These are phyloP conservation scores for Sinapis alba DNA, from an alignment of 441 rosid genomes.

Conservation along the genomic window DNA sequence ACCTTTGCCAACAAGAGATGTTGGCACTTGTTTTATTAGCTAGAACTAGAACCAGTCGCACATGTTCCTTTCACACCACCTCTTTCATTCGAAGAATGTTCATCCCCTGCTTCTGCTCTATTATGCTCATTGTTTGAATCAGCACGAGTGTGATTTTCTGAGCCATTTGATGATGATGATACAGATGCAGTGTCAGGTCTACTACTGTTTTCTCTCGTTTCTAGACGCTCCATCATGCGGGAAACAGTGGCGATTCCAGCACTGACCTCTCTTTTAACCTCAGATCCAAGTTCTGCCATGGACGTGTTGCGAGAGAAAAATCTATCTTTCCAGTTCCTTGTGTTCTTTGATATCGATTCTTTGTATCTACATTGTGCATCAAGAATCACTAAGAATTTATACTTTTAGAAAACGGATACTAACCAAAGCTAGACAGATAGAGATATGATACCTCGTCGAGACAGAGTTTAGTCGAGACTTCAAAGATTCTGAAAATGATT, in stretches of 20 bases:
- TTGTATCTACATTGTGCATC: slow-evolving; percentile 36
- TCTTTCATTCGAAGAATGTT: slow-evolving; percentile 37
- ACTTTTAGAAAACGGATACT: background rate
- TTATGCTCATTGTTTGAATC: slow-evolving; percentile 35
- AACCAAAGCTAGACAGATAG: background rate
- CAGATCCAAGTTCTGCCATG: slow-evolving; percentile 53
- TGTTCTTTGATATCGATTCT: slow-evolving; percentile 55
- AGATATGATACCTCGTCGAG: slow-evolving; percentile 63
- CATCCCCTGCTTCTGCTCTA: slow-evolving; percentile 39
- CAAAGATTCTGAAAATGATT: slow-evolving; percentile 80
- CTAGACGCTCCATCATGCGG: slow-evolving; percentile 56
- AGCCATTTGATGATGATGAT: slow-evolving; percentile 50
- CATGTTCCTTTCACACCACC: slow-evolving; percentile 45
- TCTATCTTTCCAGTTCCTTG: slow-evolving; percentile 70
- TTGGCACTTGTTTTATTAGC: slow-evolving; percentile 35
- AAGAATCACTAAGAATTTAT: background rate
- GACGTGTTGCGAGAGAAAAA: slow-evolving; percentile 60
- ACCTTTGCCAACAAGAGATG: slow-evolving; percentile 38
- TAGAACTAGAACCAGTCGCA: slow-evolving; percentile 60
- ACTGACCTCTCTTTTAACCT: slow-evolving; percentile 55
- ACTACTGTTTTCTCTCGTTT: slow-evolving; percentile 53
- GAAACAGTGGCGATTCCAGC: slow-evolving; percentile 58
- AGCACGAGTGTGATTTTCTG: slow-evolving; percentile 31
- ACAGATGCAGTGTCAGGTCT: slow-evolving; percentile 47
- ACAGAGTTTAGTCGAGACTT: slow-evolving; percentile 76